These are phyloP conservation scores for Citrus inodora DNA, from an alignment of 345 rosid genomes.

Conservation along the genomic window DNA sequence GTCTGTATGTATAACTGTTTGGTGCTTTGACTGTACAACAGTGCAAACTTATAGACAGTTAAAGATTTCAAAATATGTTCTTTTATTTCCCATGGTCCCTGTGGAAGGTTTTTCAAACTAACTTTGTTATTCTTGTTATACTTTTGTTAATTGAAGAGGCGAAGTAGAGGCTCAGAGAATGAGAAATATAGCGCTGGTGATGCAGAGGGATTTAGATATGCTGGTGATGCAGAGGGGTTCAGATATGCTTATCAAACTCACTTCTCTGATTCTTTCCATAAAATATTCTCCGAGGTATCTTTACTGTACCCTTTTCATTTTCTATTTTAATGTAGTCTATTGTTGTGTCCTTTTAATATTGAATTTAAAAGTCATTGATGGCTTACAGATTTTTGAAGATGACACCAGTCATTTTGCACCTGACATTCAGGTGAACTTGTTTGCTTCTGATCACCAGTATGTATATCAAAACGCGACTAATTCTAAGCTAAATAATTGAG, in stretches of 20 bases:
- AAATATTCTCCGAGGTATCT: slow-evolving; percentile 82
- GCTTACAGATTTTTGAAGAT: slow-evolving; percentile 69
- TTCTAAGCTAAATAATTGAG: slow-evolving; percentile 18
- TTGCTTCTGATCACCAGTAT: slow-evolving; percentile 8
- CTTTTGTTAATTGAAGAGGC: slow-evolving; percentile 32
- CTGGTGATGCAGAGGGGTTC: slow-evolving; percentile 47
- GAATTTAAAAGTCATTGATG: slow-evolving; percentile 16
- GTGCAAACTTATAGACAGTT: not conserved
- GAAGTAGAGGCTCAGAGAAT: slow-evolving; percentile 37
- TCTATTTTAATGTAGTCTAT: not conserved
- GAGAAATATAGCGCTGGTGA: slow-evolving; percentile 48
- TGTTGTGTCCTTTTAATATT: slow-evolving; percentile 15
- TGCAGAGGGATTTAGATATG: slow-evolving; percentile 49
- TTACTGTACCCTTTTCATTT: not conserved
- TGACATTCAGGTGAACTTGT: slow-evolving; percentile 61
- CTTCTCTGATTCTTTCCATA: slow-evolving; percentile 87
- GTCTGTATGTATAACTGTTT: not conserved
- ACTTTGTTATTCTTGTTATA: slow-evolving; percentile 6
- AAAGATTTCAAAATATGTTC: not conserved
- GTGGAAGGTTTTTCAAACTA: slow-evolving; percentile 7
- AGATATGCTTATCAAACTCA: slow-evolving; percentile 44
- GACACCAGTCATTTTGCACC: slow-evolving; percentile 46
- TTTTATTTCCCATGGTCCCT: not conserved
- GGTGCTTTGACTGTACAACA: not conserved
- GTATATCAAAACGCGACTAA: slow-evolving; percentile 12